Base-by-base conservation (phyloP, 768 basidiomycete genomes). In the Chalciporus sphaerocephalus region DNA sequence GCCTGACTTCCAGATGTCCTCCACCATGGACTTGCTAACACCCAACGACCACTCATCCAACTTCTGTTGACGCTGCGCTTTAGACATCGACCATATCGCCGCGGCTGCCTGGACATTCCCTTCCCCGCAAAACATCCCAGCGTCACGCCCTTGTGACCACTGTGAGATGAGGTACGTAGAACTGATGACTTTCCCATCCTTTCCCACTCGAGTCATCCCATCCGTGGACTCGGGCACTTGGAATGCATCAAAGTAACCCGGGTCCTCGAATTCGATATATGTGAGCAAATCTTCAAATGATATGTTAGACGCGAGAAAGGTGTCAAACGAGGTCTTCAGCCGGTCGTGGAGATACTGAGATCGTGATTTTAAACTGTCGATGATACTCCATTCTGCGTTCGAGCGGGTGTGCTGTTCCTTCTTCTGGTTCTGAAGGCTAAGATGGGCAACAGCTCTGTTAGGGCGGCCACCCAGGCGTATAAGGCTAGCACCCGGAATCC, bases 381-480 rank as follows among this genome's bases (percentile, higher is more conserved):
- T 72, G 16, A 67, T 56, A 2, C 46, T 27, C 73, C 72, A 75
- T 22, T 75, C 74, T 0, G 51, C 52, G 16, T 63, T 61, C 2
- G 57, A 58, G 24, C 68, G 55, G 11, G 45, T 53, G 24, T 53
- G 30, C 46, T 24, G 51, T 39, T 36, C 56, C 50, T 7, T 55
- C 13, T 48, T 30, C 45, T 80, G 77, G 0, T 69, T 70, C 7
- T 62, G 64, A 3, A 85, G 57, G 5, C 69, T 55, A 20, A 85
- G 61, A 0, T 66, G 60, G 32, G 73, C 73, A 0, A 81, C 81
- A 0, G 66, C 52, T 0, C 64, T 0, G 4, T 78, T 80, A 0
- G 73, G 70, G 50, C 83, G 83, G 2, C 83, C 74, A 7, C 72
- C 72, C 0, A 86, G 64, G 0, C 84, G 74, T 13, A 79, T 75